Conservation (phyloP, 495 filamentous ascomycete genomes). For the Neurospora hispaniola region DNA sequence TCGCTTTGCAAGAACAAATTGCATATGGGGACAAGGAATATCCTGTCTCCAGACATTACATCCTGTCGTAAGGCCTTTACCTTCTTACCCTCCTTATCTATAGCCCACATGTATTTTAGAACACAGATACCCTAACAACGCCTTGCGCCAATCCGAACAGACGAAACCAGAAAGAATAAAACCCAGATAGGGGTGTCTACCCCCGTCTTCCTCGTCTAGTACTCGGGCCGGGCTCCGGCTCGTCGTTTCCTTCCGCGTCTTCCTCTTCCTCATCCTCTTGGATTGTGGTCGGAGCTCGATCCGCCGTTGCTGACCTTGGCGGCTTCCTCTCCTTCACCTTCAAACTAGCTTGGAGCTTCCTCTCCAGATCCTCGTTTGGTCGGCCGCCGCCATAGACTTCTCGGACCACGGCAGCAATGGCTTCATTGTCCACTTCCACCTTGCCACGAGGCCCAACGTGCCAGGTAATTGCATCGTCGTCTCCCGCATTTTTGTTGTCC, state of each 20-base stretch:
- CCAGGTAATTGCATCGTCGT: constrained; percentile 69
- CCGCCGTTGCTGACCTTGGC: constrained; percentile 2
- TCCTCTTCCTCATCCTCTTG: constrained; percentile 11
- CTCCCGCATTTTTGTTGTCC: constrained; percentile 43
- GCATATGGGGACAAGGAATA: neutral
- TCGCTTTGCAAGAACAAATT: neutral
- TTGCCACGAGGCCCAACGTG: constrained; percentile 76
- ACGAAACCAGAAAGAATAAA: neutral
- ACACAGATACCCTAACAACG: neutral
- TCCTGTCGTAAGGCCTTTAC: neutral
- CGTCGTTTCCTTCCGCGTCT: constrained; percentile 6
- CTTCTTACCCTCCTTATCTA: neutral
- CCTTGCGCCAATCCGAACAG: neutral
- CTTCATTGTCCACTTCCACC: constrained; percentile 66
- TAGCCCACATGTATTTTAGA: neutral
- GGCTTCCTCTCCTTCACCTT: constrained; percentile 33
- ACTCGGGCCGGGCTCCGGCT: constrained; percentile 16
- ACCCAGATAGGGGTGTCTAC: neutral
- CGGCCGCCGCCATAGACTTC: constrained; percentile 40
- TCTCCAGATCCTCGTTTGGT: constrained; percentile 37
- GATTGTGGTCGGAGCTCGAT: neutral
- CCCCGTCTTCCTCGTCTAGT: constrained; percentile 9
- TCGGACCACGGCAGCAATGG: constrained; percentile 59
- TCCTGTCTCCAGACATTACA: neutral
- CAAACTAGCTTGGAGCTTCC: constrained; percentile 42